Base-by-base conservation (phyloP, 2,329 filamentous ascomycete genomes). In the Neofusicoccum cordaticola region DNA sequence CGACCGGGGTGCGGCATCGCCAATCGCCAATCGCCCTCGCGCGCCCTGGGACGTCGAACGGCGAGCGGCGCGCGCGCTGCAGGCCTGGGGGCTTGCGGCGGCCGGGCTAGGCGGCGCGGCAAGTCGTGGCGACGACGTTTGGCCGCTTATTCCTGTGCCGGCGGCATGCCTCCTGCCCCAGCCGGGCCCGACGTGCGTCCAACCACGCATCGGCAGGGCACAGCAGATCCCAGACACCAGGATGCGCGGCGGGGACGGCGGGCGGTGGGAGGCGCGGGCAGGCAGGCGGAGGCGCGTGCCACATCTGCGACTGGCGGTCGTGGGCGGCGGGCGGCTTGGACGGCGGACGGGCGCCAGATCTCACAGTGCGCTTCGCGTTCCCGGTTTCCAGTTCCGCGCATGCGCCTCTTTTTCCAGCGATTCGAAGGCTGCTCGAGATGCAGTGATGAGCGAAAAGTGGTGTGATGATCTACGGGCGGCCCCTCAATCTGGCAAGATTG, bases 401-500 rank as follows among this genome's bases (percentile, higher is more conserved):
- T 47, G 56, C 56, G 56, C 56, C 56, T 47, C 56, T 60, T 60
- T 47, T 60, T 60, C 42, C 56, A 60, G 56, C 56, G 56, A 60
- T 60, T 60, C 56, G 56, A 60, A 31, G 47, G 41, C 56, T 35
- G 41, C 53, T 12, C 19, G 22, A 58, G 53, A 35, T 58, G 53
- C 53, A 58, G 56, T 31, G 41, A 60, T 60, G 56, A 60, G 41
- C 56, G 31, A 60, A 60, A 60, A 60, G 56, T 60, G 56, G 56
- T 60, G 56, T 60, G 56, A 60, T 60, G 56, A 60, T 60, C 56
- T 60, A 37, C 56, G 41, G 31, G 42, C 42, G 56, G 56, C 41
- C 56, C 56, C 56, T 60, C 56, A 60, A 60, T 60, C 56, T 60
- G 56, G 56, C 56, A 60, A 60, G 56, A 60, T 60, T 60, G 56